Evolutionary conservation across 1,284 basidiomycete genomes (phyloP).

Genomic region (Cryptococcus sp.): DNA sequence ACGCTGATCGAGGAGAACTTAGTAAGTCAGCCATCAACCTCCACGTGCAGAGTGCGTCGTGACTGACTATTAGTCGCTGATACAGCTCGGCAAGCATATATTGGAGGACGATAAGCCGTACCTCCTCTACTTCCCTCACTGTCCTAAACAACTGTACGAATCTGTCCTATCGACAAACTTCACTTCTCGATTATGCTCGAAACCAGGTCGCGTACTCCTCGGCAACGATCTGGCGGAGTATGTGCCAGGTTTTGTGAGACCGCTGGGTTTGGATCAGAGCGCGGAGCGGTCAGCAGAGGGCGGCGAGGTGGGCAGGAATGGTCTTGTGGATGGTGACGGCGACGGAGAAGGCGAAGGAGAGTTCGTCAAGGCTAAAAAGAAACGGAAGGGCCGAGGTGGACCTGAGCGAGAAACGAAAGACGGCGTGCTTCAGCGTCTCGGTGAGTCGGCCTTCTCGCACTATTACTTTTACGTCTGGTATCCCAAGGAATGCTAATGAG

Average conservation of each 20-base stretch:
- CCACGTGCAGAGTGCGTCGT: not conserved
- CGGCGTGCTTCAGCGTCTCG: slow-evolving; percentile 40
- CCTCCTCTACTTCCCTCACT: slow-evolving; percentile 48
- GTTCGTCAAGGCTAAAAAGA: slow-evolving; percentile 49
- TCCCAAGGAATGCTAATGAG: not conserved
- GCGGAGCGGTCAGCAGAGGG: too few species aligned
- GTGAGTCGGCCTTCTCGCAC: slow-evolving; percentile 18
- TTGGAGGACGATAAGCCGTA: slow-evolving; percentile 21
- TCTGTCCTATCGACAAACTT: slow-evolving; percentile 39
- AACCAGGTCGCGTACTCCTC: slow-evolving; percentile 32
- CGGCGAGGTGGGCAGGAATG: too few species aligned
- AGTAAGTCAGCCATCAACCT: slow-evolving; percentile 13
- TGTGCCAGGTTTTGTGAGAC: slow-evolving; percentile 30
- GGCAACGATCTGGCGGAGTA: slow-evolving; percentile 50
- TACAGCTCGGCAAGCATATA: slow-evolving; percentile 31
- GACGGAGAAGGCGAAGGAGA: slow-evolving; percentile 17
- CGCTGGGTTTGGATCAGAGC: not conserved
- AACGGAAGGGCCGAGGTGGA: slow-evolving; percentile 32
- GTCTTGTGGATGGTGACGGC: not conserved
- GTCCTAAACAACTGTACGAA: slow-evolving; percentile 45
- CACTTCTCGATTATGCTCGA: slow-evolving; percentile 10
- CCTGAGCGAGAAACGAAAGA: slow-evolving; percentile 22
- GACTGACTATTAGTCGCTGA: not conserved
- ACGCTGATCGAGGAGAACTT: slow-evolving; percentile 35
- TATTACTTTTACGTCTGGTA: too few species aligned